Conservation (phyloP, 108 stramenopile species). For the Fistulifera pelliculosa region DNA sequence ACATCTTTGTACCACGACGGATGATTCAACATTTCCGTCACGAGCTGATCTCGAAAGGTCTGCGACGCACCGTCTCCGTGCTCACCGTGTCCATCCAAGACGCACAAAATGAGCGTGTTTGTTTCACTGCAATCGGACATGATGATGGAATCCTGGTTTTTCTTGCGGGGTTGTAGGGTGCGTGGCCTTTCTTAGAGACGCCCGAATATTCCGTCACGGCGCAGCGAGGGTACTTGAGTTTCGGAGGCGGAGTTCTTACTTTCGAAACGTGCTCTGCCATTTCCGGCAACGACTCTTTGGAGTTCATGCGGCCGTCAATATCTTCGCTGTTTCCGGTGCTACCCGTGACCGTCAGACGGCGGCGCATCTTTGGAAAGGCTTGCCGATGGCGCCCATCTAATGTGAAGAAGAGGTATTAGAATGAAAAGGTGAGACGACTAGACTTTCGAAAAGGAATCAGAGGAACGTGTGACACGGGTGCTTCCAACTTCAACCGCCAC, state of each 20-base stretch:
- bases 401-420: not conserved
- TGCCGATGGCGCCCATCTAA: conserved; percentile 27
- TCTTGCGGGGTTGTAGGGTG: conserved; percentile 98
- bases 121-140: conserved; percentile 93
- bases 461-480: too few relatives aligned
- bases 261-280: not conserved
- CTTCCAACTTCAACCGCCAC: too few relatives aligned
- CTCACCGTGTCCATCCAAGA: conserved; percentile 98
- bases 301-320: conserved; percentile 58
- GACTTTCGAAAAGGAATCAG: too few relatives aligned
- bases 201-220: conserved; percentile 94
- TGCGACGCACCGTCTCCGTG: conserved; percentile 93
- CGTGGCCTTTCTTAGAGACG: conserved; percentile 94
- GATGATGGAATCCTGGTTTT: conserved; percentile 96
- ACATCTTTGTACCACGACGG: conserved; percentile 73
- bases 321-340: conserved; percentile 56
- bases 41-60: conserved; percentile 81
- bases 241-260: conserved; percentile 3
- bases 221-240: conserved; percentile 27
- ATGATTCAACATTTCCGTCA: conserved; percentile 82
- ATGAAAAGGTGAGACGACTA: too few relatives aligned
- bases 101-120: conserved; percentile 85
- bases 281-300: conserved; percentile 1
- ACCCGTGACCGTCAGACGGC: conserved; percentile 79
- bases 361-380: conserved; percentile 73